A percentile compares a stretch with the other conserved stretches of the same genome.
Evolutionary conservation across 2,329 filamentous ascomycete genomes (phyloP).

Genomic region (Aspergillus niger): DNA sequence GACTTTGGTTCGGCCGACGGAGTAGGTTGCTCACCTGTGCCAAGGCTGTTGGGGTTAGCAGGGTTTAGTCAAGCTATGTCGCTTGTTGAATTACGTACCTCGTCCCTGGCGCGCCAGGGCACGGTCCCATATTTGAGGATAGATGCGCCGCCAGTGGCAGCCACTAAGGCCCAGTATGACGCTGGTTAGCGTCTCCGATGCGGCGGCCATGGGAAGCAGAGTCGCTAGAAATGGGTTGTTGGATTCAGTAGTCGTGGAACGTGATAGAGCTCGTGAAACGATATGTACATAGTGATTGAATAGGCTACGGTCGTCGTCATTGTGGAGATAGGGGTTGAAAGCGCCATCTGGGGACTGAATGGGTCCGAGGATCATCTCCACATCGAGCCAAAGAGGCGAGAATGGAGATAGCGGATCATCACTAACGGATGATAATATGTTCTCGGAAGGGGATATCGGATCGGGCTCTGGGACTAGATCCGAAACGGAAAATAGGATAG

Average conservation of each 20-base stretch:
- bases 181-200: constrained; percentile 30
- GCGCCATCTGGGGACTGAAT: constrained; percentile 12
- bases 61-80: too few relatives aligned
- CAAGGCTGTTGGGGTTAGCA: constrained; percentile 20
- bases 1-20: constrained; percentile 14
- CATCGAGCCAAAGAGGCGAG: constrained; percentile 15
- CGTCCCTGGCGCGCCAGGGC: constrained; percentile 29
- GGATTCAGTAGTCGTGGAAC: constrained; percentile 23
- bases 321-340: constrained; percentile 25
- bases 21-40: constrained; percentile 27
- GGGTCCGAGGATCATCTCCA: constrained; percentile 6
- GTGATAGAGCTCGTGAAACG: constrained; percentile 27
- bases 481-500: background rate
- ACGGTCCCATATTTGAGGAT: constrained; percentile 30
- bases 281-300: constrained; percentile 34
- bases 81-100: constrained; percentile 15
- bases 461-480: background rate
- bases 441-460: background rate
- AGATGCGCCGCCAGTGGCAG: constrained; percentile 32
- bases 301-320: constrained; percentile 30
- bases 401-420: background rate
- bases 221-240: constrained; percentile 30
- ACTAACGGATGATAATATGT: background rate
- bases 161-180: constrained; percentile 31
- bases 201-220: constrained; percentile 29